A percentile compares a stretch with the other conserved stretches of the same genome.
Evolutionary conservation across 306 rosid genomes (phyloP).

Genomic region (Acacia confusa): DNA sequence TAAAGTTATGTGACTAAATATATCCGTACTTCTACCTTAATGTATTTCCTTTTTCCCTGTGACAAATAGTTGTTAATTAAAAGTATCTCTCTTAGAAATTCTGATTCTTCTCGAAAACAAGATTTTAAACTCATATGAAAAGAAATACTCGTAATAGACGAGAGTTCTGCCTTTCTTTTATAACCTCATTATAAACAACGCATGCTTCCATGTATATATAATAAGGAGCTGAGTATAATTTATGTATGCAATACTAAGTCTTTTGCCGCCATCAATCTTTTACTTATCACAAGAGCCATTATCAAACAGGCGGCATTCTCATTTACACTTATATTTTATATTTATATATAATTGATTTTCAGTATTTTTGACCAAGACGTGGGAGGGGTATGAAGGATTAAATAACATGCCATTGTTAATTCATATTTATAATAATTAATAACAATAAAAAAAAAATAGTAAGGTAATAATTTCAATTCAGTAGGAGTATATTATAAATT

Average conservation of each 20-base stretch:
- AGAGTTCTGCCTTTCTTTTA: too few relatives aligned
- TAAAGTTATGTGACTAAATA: too few relatives aligned
- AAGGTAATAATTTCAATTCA: neutral
- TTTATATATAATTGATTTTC: too few relatives aligned
- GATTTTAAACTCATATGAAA: too few relatives aligned
- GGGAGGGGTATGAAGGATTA: neutral
- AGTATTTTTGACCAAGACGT: neutral
- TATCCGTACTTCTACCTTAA: too few relatives aligned
- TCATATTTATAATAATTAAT: neutral
- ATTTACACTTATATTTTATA: neutral
- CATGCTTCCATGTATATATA: too few relatives aligned
- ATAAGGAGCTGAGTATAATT: neutral
- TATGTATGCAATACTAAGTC: neutral
- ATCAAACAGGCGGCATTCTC: neutral
- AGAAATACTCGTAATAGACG: too few relatives aligned
- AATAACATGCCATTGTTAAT: neutral
- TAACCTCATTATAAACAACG: too few relatives aligned
- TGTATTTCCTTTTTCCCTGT: too few relatives aligned
- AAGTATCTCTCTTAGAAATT: too few relatives aligned
- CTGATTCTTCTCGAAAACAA: too few relatives aligned
- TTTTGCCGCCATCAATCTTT: neutral
- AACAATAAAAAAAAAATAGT: neutral
- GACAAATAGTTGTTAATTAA: too few relatives aligned
- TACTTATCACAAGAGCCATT: neutral
- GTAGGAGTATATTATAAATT: neutral